Percentiles rank a stretch among this genome's conserved stretches.
These are phyloP conservation scores for Penicillium sp. DNA, from an alignment of 2,329 filamentous ascomycete species.

Conservation along the genomic window DNA sequence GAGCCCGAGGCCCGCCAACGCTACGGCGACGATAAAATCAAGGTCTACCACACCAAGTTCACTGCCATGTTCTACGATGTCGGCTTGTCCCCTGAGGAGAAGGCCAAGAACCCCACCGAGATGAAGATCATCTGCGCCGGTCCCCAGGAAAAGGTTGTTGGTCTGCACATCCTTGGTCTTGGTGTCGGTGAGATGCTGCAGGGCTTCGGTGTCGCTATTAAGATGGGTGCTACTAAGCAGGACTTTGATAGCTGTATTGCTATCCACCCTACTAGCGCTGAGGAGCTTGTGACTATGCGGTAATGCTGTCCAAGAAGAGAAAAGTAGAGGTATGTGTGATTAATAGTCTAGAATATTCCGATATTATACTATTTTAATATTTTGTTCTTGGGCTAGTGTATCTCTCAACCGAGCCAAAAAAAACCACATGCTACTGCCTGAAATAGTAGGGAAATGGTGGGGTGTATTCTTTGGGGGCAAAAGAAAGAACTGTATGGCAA, in stretches of 20 bases:
- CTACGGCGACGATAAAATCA: slow-evolving; percentile 51
- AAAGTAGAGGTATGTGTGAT: neutral
- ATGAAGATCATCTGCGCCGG: slow-evolving; percentile 52
- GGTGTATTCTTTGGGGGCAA: neutral
- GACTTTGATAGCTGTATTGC: slow-evolving; percentile 73
- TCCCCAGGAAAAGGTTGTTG: slow-evolving; percentile 50
- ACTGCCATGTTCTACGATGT: slow-evolving; percentile 50
- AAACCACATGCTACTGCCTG: neutral
- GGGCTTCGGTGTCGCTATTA: slow-evolving; percentile 71
- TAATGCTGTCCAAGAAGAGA: slow-evolving; percentile 15
- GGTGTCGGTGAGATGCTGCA: slow-evolving; percentile 65
- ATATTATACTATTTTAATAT: neutral
- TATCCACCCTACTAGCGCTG: slow-evolving; percentile 73
- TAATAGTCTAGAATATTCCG: neutral
- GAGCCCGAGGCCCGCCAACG: slow-evolving; percentile 48
- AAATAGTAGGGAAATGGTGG: neutral
- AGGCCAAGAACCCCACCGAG: slow-evolving; percentile 49
- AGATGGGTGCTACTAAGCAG: slow-evolving; percentile 76
- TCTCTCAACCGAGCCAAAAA: neutral
- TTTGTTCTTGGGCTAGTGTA: neutral
- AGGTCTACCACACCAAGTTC: slow-evolving; percentile 51
- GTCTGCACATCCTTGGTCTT: slow-evolving; percentile 50
- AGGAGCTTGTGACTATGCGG: slow-evolving; percentile 63
- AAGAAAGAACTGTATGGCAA: neutral
- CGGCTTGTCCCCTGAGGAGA: slow-evolving; percentile 46